These are phyloP conservation scores for Debaryomycetaceae sp. DNA, from an alignment of 1,139 yeast species.

Conservation along the genomic window DNA sequence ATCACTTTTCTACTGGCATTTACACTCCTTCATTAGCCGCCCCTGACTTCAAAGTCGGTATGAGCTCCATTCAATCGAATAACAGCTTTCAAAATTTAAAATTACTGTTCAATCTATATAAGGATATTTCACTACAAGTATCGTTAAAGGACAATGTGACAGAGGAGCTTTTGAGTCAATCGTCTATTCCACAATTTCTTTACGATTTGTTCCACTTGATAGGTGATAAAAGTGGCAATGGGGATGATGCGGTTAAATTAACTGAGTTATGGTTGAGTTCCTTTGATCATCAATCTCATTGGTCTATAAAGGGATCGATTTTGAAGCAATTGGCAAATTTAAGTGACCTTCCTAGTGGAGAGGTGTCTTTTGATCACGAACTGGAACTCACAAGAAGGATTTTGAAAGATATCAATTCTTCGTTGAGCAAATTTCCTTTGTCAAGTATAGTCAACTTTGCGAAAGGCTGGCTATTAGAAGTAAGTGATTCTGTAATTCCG, in stretches of 20 bases:
- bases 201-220: constrained; percentile 19
- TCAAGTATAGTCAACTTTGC: constrained; percentile 27
- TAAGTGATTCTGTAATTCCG: constrained; percentile 44
- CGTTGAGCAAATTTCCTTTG: constrained; percentile 10
- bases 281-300: constrained; percentile 29
- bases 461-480: constrained; percentile 42
- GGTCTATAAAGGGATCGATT: constrained; percentile 33
- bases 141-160: constrained; percentile 12
- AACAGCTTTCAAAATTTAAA: constrained; percentile 38
- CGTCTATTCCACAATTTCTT: constrained; percentile 36
- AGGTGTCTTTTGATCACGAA: constrained; percentile 17
- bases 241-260: constrained; percentile 4
- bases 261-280: constrained; percentile 29
- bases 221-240: constrained; percentile 13
- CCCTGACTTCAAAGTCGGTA: constrained; percentile 21
- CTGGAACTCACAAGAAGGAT: constrained; percentile 20
- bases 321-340: constrained; percentile 19
- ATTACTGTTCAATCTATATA: constrained; percentile 36
- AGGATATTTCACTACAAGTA: constrained; percentile 41
- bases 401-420: constrained; percentile 16
- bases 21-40: constrained; percentile 35
- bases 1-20: constrained; percentile 35
- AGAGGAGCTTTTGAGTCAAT: constrained; percentile 19
- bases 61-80: constrained; percentile 26
- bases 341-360: constrained; percentile 11